Percentiles rank a stretch among this genome's conserved stretches.
Conservation (phyloP, 495 filamentous ascomycete genomes). For the Lentithecium fluviatile region DNA sequence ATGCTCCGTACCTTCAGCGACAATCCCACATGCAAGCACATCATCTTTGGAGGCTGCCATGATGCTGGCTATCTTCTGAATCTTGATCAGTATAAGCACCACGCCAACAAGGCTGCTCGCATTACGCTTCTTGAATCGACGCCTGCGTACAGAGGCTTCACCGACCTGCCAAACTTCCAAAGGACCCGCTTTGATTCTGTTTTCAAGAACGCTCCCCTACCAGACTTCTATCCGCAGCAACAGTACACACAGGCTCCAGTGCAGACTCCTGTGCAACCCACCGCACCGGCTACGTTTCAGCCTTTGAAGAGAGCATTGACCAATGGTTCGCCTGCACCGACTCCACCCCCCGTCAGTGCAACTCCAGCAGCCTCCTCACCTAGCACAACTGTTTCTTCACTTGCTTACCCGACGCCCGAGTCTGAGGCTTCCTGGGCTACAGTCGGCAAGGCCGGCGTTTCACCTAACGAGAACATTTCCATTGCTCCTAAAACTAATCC, state of each 20-base stretch:
- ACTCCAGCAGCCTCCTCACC: neutral
- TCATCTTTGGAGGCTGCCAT: conserved; percentile 45
- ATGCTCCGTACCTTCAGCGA: conserved; percentile 43
- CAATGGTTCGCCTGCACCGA: conserved; percentile 3
- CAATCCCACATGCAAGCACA: conserved; percentile 46
- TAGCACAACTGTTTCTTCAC: conserved; percentile 8
- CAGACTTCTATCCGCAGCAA: neutral
- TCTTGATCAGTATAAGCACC: conserved; percentile 41
- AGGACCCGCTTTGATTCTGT: conserved; percentile 30
- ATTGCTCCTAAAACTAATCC: conserved; percentile 31
- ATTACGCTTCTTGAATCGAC: conserved; percentile 43
- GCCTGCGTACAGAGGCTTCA: conserved; percentile 34
- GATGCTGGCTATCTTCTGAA: conserved; percentile 46
- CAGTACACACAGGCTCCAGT: conserved; percentile 7
- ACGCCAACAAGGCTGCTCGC: conserved; percentile 29
- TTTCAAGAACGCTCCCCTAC: conserved; percentile 19
- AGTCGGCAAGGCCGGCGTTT: conserved; percentile 35
- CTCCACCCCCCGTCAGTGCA: neutral
- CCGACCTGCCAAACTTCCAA: conserved; percentile 37
- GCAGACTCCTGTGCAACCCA: neutral
- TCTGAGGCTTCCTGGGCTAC: conserved; percentile 37
- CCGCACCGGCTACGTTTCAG: neutral
- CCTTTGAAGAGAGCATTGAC: neutral
- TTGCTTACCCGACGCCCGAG: neutral
- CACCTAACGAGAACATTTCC: conserved; percentile 35